phyloP scores from a whole-genome alignment of 495 filamentous ascomycete species.

The Trichoderma asperelloides region DNA sequence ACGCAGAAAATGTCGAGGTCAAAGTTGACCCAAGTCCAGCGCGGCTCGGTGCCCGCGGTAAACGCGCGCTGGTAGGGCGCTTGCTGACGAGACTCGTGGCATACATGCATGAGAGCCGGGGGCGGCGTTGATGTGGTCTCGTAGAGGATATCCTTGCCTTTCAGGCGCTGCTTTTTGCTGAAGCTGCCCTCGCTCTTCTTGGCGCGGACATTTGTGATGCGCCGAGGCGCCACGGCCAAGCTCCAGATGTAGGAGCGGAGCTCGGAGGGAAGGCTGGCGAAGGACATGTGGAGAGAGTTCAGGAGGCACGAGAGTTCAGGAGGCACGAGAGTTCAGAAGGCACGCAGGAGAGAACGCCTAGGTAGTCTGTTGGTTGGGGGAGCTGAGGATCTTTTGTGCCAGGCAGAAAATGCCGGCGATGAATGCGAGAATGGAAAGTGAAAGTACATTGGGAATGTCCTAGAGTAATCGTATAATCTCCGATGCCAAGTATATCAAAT shows the following conservation, averaged over 20 bases:
- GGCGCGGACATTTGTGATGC: conserved; percentile 5
- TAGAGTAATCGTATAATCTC: background rate
- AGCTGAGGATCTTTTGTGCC: too few species aligned
- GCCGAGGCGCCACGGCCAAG: background rate
- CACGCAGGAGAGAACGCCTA: too few species aligned
- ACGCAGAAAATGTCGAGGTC: background rate
- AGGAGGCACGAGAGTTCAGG: too few species aligned
- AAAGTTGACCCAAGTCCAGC: background rate
- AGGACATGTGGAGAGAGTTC: too few species aligned
- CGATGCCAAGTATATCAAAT: background rate
- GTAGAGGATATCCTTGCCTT: conserved; percentile 1
- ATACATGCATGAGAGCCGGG: background rate
- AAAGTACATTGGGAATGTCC: background rate
- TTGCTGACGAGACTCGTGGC: background rate
- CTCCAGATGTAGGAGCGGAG: background rate
- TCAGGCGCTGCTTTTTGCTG: background rate
- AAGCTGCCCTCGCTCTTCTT: background rate
- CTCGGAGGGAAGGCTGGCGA: background rate
- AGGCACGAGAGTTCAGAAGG: too few species aligned
- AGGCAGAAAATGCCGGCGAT: background rate
- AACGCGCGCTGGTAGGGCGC: background rate
- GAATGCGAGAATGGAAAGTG: background rate
- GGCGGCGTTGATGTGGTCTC: background rate
- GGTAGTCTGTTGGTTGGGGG: too few species aligned
- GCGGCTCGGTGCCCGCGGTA: background rate